Evolutionary conservation across 2,329 filamentous ascomycete species (phyloP), one percentile per base, ranked within the genome.

Genomic region (Xylariaceae sp.): DNA sequence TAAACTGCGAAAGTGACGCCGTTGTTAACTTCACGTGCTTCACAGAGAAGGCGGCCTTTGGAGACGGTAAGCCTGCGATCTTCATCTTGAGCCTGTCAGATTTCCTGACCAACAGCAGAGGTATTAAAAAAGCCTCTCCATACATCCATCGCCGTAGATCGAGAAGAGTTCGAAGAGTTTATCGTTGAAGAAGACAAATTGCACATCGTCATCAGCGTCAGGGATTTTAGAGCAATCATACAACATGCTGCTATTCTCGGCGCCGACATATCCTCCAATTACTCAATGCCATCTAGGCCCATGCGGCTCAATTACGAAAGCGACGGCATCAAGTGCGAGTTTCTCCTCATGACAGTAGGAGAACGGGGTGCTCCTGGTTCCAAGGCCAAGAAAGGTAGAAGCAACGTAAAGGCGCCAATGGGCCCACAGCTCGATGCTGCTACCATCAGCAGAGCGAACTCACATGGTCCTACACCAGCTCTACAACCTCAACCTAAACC

Each of bases 281-380:
- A 89, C 63, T 89, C 87, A 2, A 68, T 77, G 19, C 85, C 87
- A 3, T 78, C 79, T 13, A 76, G 78, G 13, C 87, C 87, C 1
- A 76, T 91, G 57, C 83, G 88, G 54, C 74, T 91, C 44, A 78
- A 73, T 34, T 91, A 91, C 55, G 72, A 76, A 18, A 74, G 77
- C 32, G 81, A 84, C 43, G 85, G 82, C 26, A 71, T 90, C 24
- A 66, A 78, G 29, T 87, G 82, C 61, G 83, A 90, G 50, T 90
- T 89, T 53, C 84, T 89, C 33, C 74, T 91, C 45, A 90, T 89
- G 85, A 91, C 87, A 1, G 80, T 85, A 8, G 87, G 86, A 12
- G 85, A 89, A 50, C 71, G 73, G 43, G 70, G 65, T 19, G 73
- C 71, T 34, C 62, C 69, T 4, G 61, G 60, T 9, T 72, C 72